phyloP scores from a whole-genome alignment of 1,284 basidiomycete species.

The Fomitopsis betulina region DNA sequence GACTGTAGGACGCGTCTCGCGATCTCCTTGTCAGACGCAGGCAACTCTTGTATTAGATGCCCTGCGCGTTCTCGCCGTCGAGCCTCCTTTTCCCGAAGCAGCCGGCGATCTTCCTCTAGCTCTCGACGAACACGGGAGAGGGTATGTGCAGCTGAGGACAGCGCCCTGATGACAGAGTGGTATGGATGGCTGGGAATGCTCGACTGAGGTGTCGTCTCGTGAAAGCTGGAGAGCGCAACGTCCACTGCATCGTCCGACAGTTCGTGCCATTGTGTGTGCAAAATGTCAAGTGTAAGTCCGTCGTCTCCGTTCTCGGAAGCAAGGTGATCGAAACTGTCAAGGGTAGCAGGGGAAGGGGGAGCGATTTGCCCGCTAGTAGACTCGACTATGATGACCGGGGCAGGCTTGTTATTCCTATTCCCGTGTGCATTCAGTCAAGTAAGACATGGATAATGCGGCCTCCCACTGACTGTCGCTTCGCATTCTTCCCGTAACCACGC shows the following conservation, averaged over 20 bases:
- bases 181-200: conserved; percentile 53
- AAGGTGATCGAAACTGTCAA: conserved; percentile 9
- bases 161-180: conserved; percentile 58
- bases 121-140: conserved; percentile 52
- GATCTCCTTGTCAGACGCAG: conserved; percentile 56
- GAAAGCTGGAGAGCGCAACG: conserved; percentile 46
- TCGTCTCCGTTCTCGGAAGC: conserved; percentile 2
- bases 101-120: conserved; percentile 51
- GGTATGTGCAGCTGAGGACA: conserved; percentile 62
- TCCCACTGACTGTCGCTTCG: conserved; percentile 26
- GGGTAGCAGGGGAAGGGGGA: conserved; percentile 14
- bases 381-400: conserved; percentile 56
- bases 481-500: conserved; percentile 42
- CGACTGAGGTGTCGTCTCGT: conserved; percentile 37
- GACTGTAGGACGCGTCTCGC: conserved; percentile 62
- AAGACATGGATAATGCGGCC: background rate
- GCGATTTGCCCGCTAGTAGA: conserved; percentile 35
- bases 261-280: conserved; percentile 65
- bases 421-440: conserved; percentile 1
- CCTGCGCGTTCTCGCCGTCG: conserved; percentile 45
- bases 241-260: conserved; percentile 69
- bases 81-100: conserved; percentile 54
- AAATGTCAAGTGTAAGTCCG: conserved; percentile 29
- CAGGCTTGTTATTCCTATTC: conserved; percentile 17
- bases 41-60: conserved; percentile 50